Evolutionary conservation across 495 filamentous ascomycete genomes (phyloP), one percentile per base, ranked within the genome.

Genomic region (Pyrenopolyporus hunteri): DNA sequence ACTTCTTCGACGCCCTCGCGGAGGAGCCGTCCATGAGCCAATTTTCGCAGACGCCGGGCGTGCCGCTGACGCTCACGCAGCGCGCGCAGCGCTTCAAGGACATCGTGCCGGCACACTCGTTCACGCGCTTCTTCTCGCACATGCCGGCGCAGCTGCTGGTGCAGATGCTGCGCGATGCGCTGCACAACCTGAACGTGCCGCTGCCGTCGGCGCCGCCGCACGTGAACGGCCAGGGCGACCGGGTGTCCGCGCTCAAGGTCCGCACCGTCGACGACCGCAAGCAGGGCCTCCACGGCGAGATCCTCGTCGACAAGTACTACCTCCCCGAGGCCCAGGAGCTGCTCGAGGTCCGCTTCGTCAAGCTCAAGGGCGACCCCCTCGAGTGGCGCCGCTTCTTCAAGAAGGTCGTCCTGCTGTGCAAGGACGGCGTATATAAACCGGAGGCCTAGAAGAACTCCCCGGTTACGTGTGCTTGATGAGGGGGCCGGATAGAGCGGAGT

Each of bases 301-400:
- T 98, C 31, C 72, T 92, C 10, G 83, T 97, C 17, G 91, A 95
- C 68, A 84, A 80, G 70, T 83, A 90, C 45, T 49, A 67, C 28
- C 56, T 77, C 32, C 74, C 78, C 2, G 84, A 81, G 52, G 76
- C 74, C 9, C 74, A 73, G 48, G 82, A 84, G 67, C 67, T 97
- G 49, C 79, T 93, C 39, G 92, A 97, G 75, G 89, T 97, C 8
- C 80, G 91, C 53, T 98, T 99, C 72, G 82, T 96, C 60, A 99
- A 99, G 74, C 83, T 87, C 32, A 95, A 95, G 76, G 94, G 95
- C 9, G 94, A 99, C 79, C 95, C 95, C 8, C 73, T 99, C 25
- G 94, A 97, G 80, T 99, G 94, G 94, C 82, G 94, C 52, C 82
- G 94, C 45, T 93, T 99, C 70, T 99, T 99, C 81, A 99, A 97